Evolutionary conservation across 345 rosid genomes (phyloP), one percentile per base, ranked within the genome.

Genomic region (Eucalyptus camaldulensis): DNA sequence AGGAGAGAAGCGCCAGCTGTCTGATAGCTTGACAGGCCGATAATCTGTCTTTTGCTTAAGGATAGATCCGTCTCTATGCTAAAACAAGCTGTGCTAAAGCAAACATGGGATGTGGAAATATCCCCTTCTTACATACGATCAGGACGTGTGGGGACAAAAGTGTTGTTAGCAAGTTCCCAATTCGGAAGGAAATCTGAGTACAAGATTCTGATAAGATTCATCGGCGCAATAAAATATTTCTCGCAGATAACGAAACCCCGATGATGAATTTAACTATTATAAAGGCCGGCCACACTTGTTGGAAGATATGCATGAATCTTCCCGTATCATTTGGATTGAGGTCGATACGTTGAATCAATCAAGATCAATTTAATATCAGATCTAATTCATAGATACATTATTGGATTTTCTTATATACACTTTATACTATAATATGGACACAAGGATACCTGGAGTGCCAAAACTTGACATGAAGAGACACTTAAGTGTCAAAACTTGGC

Each of bases 401-500:
- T 53, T 19, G 10, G 5, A 3, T 53, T 19, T 53, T 53, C 10
- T 53, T 53, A 53, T 53, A 9, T 53, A 53, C 58, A 53, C 58
- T 53, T 53, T 53, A 8, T 53, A 53, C 4, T 53, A 53, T 53
- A 53, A 53, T 53, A 53, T 21, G 10, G 10, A 53, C 10, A 53
- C 9, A 53, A 51, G 0, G 8, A 53, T 53, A 53, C 24, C 1
- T 7, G 9, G 1, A 51, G 8, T 16, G 9, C 1, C 22, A 51
- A 51, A 51, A 51, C 9, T 51, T 51, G 8, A 0, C 2, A 53
- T 4, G 9, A 53, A 53, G 2, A 53, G 56, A 19, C 1, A 53
- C 4, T 3, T 53, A 8, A 53, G 4, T 19, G 2, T 1, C 58
- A 53, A 53, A 53, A 3, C 10, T 53, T 53, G 1, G 0, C 5